Conservation (phyloP, 257 asterid genomes). For the Gentiana macrophylla region DNA sequence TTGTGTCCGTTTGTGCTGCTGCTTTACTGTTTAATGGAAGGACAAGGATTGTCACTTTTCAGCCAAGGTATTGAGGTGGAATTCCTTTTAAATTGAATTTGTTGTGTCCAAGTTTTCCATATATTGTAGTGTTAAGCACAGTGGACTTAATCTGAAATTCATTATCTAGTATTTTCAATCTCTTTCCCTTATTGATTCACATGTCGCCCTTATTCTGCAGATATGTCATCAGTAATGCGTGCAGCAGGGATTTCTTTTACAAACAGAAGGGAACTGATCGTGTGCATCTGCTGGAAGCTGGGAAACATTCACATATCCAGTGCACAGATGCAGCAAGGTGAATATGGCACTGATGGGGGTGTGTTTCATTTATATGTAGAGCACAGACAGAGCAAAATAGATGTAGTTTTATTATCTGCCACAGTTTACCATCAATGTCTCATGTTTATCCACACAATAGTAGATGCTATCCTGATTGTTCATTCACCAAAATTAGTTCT, state of each 20-base stretch:
- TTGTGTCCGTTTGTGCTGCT: conserved; percentile 72
- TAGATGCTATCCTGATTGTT: too few species aligned
- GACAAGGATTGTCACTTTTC: conserved; percentile 81
- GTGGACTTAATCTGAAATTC: background rate
- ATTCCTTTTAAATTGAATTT: conserved; percentile 5
- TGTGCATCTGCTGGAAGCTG: conserved; percentile 53
- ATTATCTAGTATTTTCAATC: conserved; percentile 3
- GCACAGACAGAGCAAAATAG: too few species aligned
- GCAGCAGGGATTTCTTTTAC: conserved; percentile 67
- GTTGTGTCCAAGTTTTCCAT: background rate
- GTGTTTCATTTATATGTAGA: too few species aligned
- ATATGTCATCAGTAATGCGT: conserved; percentile 85
- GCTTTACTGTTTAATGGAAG: conserved; percentile 83
- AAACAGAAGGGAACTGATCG: conserved; percentile 89
- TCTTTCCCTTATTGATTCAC: background rate
- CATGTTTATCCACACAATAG: too few species aligned
- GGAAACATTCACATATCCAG: conserved; percentile 66
- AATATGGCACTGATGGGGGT: conserved; percentile 3
- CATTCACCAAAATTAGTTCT: too few species aligned
- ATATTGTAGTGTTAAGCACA: background rate
- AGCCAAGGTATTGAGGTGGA: conserved; percentile 56
- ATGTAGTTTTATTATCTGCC: too few species aligned
- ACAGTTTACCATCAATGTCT: too few species aligned
- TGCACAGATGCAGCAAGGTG: conserved; percentile 88
- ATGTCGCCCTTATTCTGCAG: conserved; percentile 30